These are phyloP conservation scores for Pythium myriotylum DNA, from an alignment of 352 stramenopile genomes.

Conservation along the genomic window DNA sequence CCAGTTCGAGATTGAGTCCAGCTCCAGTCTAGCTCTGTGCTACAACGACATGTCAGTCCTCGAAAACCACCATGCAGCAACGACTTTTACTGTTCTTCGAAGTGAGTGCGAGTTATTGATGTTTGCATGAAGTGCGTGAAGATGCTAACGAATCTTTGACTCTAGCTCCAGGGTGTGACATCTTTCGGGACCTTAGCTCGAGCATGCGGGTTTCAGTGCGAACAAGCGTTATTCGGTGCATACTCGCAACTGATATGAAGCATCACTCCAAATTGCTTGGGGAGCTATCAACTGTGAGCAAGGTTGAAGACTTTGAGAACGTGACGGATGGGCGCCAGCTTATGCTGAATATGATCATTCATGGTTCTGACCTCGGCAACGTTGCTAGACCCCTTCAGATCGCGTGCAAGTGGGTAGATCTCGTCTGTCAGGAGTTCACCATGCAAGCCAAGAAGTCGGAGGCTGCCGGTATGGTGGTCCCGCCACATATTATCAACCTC, in stretches of 20 bases:
- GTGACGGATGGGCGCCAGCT: conserved; percentile 68
- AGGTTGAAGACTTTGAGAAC: conserved; percentile 54
- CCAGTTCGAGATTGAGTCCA: conserved; percentile 86
- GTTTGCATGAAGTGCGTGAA: too few relatives aligned
- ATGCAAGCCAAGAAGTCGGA: conserved; percentile 65
- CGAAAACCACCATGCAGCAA: conserved; percentile 87
- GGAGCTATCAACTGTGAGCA: conserved; percentile 46
- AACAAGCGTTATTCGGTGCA: conserved; percentile 72
- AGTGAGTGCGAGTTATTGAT: conserved; percentile 36
- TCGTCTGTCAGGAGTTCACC: conserved; percentile 80
- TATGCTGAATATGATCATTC: conserved; percentile 85
- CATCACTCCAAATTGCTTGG: conserved; percentile 73
- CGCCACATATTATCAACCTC: conserved; percentile 76
- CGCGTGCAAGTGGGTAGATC: conserved; percentile 66
- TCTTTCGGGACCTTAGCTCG: conserved; percentile 55
- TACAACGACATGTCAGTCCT: conserved; percentile 92
- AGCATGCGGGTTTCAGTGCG: conserved; percentile 48
- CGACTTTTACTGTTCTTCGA: conserved; percentile 66
- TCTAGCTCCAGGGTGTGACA: conserved; percentile 45
- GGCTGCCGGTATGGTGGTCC: conserved; percentile 57
- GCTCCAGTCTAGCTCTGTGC: conserved; percentile 72
- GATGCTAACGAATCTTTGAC: conserved; percentile 2
- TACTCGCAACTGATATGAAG: conserved; percentile 84
- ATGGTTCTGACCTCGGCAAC: conserved; percentile 73
- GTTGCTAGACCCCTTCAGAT: conserved; percentile 51